Evolutionary conservation across 2,329 filamentous ascomycete species (phyloP).

Genomic region (Stemphylium lycopersici): DNA sequence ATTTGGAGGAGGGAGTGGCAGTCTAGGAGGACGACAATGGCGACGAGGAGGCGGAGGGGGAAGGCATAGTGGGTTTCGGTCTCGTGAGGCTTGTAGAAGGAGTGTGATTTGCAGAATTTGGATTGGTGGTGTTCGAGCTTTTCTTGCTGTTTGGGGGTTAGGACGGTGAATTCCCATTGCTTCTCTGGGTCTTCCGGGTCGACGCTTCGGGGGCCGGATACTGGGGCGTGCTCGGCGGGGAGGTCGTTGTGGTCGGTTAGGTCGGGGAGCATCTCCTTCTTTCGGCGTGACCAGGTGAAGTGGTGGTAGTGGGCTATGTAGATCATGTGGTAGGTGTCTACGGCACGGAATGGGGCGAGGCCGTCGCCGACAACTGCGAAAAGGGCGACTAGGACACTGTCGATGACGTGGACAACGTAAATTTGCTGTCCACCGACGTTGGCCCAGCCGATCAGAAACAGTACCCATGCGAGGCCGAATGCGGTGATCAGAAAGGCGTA

Average conservation of each 20-base stretch:
- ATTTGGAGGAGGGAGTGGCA: slow-evolving; percentile 82
- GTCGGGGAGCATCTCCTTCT: slow-evolving; percentile 65
- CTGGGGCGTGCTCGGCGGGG: slow-evolving; percentile 55
- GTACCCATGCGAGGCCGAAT: slow-evolving; percentile 85
- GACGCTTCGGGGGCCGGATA: slow-evolving; percentile 49
- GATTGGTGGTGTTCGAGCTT: slow-evolving; percentile 76
- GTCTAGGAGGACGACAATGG: slow-evolving; percentile 79
- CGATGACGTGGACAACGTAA: slow-evolving; percentile 61
- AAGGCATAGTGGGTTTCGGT: slow-evolving; percentile 83
- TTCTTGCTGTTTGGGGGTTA: slow-evolving; percentile 69
- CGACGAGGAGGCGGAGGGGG: slow-evolving; percentile 73
- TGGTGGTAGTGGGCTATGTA: slow-evolving; percentile 77
- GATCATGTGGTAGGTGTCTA: slow-evolving; percentile 88
- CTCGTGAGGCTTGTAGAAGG: slow-evolving; percentile 89
- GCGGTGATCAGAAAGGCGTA: slow-evolving; percentile 84
- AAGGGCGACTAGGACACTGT: slow-evolving; percentile 65
- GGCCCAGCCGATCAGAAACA: slow-evolving; percentile 91
- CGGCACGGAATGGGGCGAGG: slow-evolving; percentile 71
- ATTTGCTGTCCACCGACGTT: slow-evolving; percentile 75
- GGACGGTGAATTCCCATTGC: slow-evolving; percentile 62
- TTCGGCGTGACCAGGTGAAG: slow-evolving; percentile 68
- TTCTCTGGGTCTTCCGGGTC: slow-evolving; percentile 43
- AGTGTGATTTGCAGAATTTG: slow-evolving; percentile 82
- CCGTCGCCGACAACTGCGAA: slow-evolving; percentile 69
- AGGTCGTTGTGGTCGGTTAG: slow-evolving; percentile 73